phyloP scores from a whole-genome alignment of 192 early-diverging fungal genomes.

The Umbelopsis sp. region DNA sequence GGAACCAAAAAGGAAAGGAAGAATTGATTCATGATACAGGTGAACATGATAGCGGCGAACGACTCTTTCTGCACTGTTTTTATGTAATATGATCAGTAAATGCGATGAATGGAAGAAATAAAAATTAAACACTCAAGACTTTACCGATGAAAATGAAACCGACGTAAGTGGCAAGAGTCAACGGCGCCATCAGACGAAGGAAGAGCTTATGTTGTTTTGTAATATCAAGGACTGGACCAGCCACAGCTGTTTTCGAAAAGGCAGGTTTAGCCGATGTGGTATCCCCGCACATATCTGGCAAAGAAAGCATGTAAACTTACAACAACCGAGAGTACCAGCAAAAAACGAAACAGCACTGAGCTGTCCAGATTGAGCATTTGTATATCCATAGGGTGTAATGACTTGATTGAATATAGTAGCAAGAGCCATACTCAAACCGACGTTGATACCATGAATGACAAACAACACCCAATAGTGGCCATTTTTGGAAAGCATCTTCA shows the following conservation, averaged over 20 bases:
- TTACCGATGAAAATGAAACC: slow-evolving; percentile 30
- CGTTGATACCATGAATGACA: slow-evolving; percentile 33
- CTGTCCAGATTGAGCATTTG: slow-evolving; percentile 32
- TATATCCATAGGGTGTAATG: slow-evolving; percentile 41
- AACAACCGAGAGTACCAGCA: slow-evolving; percentile 36
- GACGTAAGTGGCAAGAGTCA: slow-evolving; percentile 27
- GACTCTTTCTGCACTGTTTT: slow-evolving; percentile 30
- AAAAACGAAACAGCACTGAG: slow-evolving; percentile 30
- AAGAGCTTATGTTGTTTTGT: slow-evolving; percentile 36
- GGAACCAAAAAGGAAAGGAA: slow-evolving; percentile 35
- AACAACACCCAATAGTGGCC: slow-evolving; percentile 32
- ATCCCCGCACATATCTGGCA: neutral
- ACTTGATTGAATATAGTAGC: slow-evolving; percentile 33
- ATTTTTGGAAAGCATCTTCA: slow-evolving; percentile 30
- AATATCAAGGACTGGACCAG: slow-evolving; percentile 34
- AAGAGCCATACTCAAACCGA: slow-evolving; percentile 35
- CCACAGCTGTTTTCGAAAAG: slow-evolving; percentile 18
- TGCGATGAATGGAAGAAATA: neutral
- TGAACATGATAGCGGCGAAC: slow-evolving; percentile 25
- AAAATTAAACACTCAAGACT: neutral
- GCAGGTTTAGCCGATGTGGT: neutral
- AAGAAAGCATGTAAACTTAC: slow-evolving; percentile 14
- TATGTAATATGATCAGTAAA: neutral
- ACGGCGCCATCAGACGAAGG: slow-evolving; percentile 27
- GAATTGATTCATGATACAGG: slow-evolving; percentile 31